Evolutionary conservation across 805 yeast genomes (phyloP).

Genomic region (Candida maesae): DNA sequence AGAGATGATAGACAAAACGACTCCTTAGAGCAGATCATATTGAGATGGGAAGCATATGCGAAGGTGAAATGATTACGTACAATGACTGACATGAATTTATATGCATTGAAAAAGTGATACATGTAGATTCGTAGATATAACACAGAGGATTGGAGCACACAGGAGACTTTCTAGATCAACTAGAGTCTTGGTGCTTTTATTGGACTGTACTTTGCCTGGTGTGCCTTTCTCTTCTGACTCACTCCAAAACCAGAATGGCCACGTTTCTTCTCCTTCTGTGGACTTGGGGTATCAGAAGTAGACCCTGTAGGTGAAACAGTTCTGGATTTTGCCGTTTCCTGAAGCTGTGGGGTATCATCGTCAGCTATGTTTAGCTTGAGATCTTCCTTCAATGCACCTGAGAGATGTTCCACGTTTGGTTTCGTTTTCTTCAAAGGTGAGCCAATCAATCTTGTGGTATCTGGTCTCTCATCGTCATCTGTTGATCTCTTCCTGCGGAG

Average conservation of each 20-base stretch:
- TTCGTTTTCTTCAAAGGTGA: slow-evolving; percentile 7
- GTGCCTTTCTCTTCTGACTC: slow-evolving; percentile 22
- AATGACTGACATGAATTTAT: not conserved
- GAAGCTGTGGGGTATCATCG: not conserved
- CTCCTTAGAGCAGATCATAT: slow-evolving; percentile 30
- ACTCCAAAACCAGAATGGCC: slow-evolving; percentile 20
- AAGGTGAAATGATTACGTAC: too few relatives aligned
- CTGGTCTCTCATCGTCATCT: slow-evolving; percentile 3
- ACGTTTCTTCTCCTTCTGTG: slow-evolving; percentile 11
- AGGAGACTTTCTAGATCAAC: not conserved
- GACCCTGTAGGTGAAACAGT: not conserved
- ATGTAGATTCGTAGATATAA: too few relatives aligned
- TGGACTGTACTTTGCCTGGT: slow-evolving; percentile 20
- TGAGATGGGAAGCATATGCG: slow-evolving; percentile 33
- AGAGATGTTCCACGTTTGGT: slow-evolving; percentile 11
- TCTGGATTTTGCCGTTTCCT: not conserved
- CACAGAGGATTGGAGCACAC: too few relatives aligned
- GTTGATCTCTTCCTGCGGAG: slow-evolving; percentile 2
- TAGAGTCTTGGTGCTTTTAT: slow-evolving; percentile 24
- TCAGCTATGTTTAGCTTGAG: slow-evolving; percentile 7
- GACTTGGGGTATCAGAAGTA: slow-evolving; percentile 4
- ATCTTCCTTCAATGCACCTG: slow-evolving; percentile 17
- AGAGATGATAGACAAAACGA: slow-evolving; percentile 30
- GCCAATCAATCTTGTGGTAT: not conserved
- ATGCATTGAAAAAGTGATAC: not conserved